Percentiles rank a stretch among this genome's conserved stretches.
These are phyloP conservation scores for Trypanosoma avium DNA, from an alignment of 208 protist species.

Conservation along the genomic window DNA sequence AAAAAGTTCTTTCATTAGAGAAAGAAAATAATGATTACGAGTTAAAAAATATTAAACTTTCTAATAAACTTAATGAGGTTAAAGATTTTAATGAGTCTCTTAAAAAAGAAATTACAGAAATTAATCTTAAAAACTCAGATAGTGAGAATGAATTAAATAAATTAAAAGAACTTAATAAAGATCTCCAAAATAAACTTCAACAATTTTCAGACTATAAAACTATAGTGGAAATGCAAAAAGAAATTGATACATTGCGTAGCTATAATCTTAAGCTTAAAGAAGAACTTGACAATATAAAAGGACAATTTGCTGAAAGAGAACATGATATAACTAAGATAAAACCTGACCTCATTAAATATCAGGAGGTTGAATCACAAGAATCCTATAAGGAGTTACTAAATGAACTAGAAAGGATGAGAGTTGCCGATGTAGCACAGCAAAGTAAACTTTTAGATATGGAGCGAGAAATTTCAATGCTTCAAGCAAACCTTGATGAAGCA, in stretches of 20 bases:
- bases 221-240: neutral
- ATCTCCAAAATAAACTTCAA: neutral
- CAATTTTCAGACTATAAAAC: neutral
- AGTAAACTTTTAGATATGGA: neutral
- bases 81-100: neutral
- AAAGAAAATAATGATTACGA: too few relatives aligned
- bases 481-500: neutral
- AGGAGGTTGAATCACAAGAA: too few relatives aligned
- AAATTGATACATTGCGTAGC: neutral
- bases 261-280: neutral
- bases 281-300: neutral
- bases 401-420: neutral
- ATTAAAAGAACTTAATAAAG: neutral
- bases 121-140: neutral
- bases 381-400: neutral
- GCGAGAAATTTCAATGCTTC: neutral
- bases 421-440: neutral
- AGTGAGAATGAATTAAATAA: neutral
- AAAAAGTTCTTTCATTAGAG: too few relatives aligned
- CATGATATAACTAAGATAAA: slow-evolving; percentile 1
- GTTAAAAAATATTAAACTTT: too few relatives aligned
- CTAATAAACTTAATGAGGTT: neutral
- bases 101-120: neutral
- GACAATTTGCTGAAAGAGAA: neutral
- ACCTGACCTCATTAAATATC: neutral